These are phyloP conservation scores for Fusarium odoratissimum DNA, from an alignment of 2,329 filamentous ascomycete genomes.

Conservation along the genomic window DNA sequence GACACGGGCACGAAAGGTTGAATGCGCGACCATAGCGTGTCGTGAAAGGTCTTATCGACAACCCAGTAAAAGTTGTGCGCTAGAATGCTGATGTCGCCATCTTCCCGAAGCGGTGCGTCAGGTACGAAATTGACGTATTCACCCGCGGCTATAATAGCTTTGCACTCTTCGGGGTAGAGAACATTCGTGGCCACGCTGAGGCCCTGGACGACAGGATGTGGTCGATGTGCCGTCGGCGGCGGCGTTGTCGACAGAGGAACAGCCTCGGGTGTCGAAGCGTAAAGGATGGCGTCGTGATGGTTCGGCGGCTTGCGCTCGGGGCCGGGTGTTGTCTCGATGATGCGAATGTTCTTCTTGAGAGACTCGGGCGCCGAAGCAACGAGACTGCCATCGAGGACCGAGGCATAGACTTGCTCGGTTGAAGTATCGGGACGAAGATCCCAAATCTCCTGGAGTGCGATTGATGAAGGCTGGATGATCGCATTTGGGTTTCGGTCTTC, in stretches of 20 bases:
- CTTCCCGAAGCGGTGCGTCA: constrained; percentile 74
- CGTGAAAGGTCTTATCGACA: constrained; percentile 71
- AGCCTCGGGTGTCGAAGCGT: constrained; percentile 68
- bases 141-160: constrained; percentile 72
- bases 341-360: constrained; percentile 58
- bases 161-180: constrained; percentile 71
- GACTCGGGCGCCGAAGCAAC: constrained; percentile 54
- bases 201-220: constrained; percentile 72
- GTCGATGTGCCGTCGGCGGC: constrained; percentile 63
- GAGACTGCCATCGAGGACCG: constrained; percentile 69
- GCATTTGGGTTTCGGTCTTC: constrained; percentile 61
- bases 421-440: constrained; percentile 61
- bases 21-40: constrained; percentile 72
- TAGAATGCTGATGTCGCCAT: constrained; percentile 72
- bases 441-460: constrained; percentile 71
- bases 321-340: constrained; percentile 72
- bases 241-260: constrained; percentile 60
- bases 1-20: constrained; percentile 65
- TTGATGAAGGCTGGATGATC: constrained; percentile 51
- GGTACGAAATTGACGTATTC: constrained; percentile 74
- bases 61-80: constrained; percentile 83
- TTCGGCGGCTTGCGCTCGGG: constrained; percentile 74
- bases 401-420: constrained; percentile 63
- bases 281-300: constrained; percentile 73
- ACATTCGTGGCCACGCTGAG: constrained; percentile 70